Evolutionary conservation across 805 yeast genomes (phyloP), one percentile per base, ranked within the genome.

Genomic region (Yarrowia bubula): DNA sequence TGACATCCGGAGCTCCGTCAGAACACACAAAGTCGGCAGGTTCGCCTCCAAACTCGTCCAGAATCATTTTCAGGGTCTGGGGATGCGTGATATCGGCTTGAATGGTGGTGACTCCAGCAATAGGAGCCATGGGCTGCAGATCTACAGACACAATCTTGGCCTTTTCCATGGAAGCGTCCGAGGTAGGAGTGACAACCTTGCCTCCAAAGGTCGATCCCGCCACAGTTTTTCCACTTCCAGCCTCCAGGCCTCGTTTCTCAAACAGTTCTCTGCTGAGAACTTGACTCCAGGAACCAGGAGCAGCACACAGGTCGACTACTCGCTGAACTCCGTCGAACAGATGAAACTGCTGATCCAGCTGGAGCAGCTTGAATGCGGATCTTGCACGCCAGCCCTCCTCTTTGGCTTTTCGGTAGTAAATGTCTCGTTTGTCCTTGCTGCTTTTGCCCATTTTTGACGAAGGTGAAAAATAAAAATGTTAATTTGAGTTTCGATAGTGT

Each of bases 71-170:
- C 62, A 95, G 80, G 0, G 99, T 95, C 72, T 86, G 85, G 14
- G 99, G 98, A 77, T 95, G 98, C 1, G 99, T 95, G 70, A 95
- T 95, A 76, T 95, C 99, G 1, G 98, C 98, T 75, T 95, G 98
- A 61, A 95, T 76, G 1, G 96, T 87, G 0, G 86, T 88, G 14
- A 95, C 98, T 61, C 96, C 90, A 1, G 85, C 86, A n/a, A 95
- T 89, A 1, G 98, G 98, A 0, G 96, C 86, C 96, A 95, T 95
- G 6, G 99, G 98, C 74, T 95, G 99, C 65, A 95, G 79, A 75
- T 95, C 99, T 1, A 95, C 99, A 0, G 98, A 91, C 8, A 95
- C 96, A 48, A 95, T 90, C 71, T 87, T 89, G 43, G 90, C 85
- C 51, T 58, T 41, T 7, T 57, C 63, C 41, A 57, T 14, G 22